Evolutionary conservation across 2,329 filamentous ascomycete genomes (phyloP).

Genomic region (Lachnellula suecica): DNA sequence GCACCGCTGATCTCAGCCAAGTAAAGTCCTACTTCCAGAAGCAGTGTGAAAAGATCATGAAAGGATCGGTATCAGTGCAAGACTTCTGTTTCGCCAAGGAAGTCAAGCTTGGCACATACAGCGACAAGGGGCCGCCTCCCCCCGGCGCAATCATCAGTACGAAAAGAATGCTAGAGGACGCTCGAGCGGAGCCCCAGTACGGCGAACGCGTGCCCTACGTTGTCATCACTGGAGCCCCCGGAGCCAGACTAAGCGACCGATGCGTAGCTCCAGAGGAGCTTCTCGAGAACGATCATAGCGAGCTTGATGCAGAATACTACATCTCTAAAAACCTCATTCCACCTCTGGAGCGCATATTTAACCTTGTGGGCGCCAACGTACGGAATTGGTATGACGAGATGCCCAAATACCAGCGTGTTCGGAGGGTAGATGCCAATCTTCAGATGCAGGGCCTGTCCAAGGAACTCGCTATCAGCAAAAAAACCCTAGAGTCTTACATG

Average conservation of each 20-base stretch:
- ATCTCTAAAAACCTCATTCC: conserved; percentile 95
- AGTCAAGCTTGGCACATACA: conserved; percentile 87
- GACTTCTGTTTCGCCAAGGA: conserved; percentile 96
- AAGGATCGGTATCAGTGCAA: conserved; percentile 81
- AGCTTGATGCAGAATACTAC: conserved; percentile 94
- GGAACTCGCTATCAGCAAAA: conserved; percentile 43
- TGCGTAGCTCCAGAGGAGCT: conserved; percentile 86
- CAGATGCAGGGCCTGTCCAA: conserved; percentile 32
- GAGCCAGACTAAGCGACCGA: conserved; percentile 81
- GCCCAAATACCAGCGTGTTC: conserved; percentile 82
- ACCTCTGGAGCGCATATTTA: conserved; percentile 93
- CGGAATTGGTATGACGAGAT: conserved; percentile 93
- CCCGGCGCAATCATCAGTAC: conserved; percentile 88
- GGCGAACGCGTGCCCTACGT: conserved; percentile 95
- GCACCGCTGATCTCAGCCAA: conserved; percentile 82
- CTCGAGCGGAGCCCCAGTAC: conserved; percentile 86
- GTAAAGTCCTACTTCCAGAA: conserved; percentile 88
- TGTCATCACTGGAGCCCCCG: conserved; percentile 83
- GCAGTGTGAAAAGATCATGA: conserved; percentile 92
- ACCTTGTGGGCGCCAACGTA: conserved; percentile 90
- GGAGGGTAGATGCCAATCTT: conserved; percentile 41
- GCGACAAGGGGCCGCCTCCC: conserved; percentile 74
- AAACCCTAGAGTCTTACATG: conserved; percentile 94
- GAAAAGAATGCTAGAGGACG: conserved; percentile 81
- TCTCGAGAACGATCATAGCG: conserved; percentile 71